Percentiles rank a stretch among this genome's conserved stretches.
phyloP scores from a whole-genome alignment of 192 early-diverging fungal genomes.

The Backusella luteola region DNA sequence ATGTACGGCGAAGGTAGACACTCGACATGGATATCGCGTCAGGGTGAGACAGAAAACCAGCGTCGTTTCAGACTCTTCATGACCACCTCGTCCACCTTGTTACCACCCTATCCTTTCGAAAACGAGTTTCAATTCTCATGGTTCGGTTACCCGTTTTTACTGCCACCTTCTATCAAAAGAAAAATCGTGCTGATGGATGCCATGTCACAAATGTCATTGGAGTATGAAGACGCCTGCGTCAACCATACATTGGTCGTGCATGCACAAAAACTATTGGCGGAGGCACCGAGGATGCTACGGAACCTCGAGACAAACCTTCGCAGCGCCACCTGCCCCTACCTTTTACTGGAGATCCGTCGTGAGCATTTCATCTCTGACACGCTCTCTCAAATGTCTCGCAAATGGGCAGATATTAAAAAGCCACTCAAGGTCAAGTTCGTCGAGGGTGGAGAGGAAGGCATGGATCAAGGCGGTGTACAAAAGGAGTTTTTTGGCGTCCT shows the following conservation, averaged over 20 bases:
- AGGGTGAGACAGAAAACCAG: slow-evolving; percentile 2
- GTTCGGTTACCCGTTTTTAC: slow-evolving; percentile 69
- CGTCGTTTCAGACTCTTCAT: slow-evolving; percentile 18
- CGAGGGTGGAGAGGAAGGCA: slow-evolving; percentile 86
- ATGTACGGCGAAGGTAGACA: slow-evolving; percentile 36
- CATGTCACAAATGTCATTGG: slow-evolving; percentile 72
- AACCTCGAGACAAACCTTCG: slow-evolving; percentile 60
- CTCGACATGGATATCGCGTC: slow-evolving; percentile 2
- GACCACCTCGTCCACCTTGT: neutral
- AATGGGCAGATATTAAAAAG: slow-evolving; percentile 68
- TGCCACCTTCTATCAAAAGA: slow-evolving; percentile 66
- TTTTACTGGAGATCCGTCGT: slow-evolving; percentile 78
- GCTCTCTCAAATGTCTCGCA: slow-evolving; percentile 66
- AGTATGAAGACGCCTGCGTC: slow-evolving; percentile 82
- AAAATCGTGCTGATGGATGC: slow-evolving; percentile 74
- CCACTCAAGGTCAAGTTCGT: slow-evolving; percentile 86
- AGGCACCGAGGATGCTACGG: slow-evolving; percentile 39
- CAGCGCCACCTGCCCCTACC: slow-evolving; percentile 67
- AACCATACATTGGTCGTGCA: slow-evolving; percentile 77
- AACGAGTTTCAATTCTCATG: slow-evolving; percentile 59
- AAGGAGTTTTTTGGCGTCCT: slow-evolving; percentile 93
- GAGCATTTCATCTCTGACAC: slow-evolving; percentile 72
- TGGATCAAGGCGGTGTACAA: slow-evolving; percentile 95
- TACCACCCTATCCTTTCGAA: slow-evolving; percentile 9
- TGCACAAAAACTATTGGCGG: slow-evolving; percentile 67